phyloP scores from a whole-genome alignment of 441 rosid species.

The Syzygium malaccense region DNA sequence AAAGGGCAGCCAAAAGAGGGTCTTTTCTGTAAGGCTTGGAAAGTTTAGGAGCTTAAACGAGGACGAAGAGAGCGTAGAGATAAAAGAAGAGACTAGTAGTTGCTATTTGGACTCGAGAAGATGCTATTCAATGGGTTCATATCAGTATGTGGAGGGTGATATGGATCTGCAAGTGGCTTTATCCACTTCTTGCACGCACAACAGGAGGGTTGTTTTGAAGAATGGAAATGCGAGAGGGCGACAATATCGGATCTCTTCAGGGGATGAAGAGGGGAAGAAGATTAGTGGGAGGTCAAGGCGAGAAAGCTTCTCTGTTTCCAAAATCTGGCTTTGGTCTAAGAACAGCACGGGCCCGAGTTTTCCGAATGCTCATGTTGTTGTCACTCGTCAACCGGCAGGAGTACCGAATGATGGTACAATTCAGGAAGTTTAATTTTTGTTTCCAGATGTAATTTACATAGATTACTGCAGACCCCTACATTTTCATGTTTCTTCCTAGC shows the following conservation, averaged over 20 bases:
- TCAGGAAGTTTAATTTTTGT: background rate
- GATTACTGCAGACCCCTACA: background rate
- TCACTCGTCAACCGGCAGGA: background rate
- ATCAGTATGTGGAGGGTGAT: constrained; percentile 47
- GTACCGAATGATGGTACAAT: background rate
- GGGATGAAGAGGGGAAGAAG: constrained; percentile 36
- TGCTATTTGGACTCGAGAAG: constrained; percentile 42
- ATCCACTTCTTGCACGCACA: background rate
- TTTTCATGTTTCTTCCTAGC: background rate
- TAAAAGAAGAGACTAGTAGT: constrained; percentile 31
- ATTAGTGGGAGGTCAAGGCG: constrained; percentile 26
- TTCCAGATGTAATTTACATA: background rate
- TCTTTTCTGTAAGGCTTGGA: constrained; percentile 55
- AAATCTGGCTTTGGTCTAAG: constrained; percentile 98
- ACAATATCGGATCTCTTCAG: constrained; percentile 13
- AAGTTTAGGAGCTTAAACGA: constrained; percentile 36
- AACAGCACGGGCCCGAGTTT: constrained; percentile 53
- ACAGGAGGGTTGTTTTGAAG: background rate
- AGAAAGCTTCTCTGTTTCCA: constrained; percentile 71
- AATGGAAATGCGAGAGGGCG: background rate
- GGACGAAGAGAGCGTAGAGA: constrained; percentile 5
- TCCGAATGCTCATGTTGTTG: constrained; percentile 14
- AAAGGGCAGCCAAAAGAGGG: constrained; percentile 19
- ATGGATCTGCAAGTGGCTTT: constrained; percentile 37
- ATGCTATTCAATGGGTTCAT: constrained; percentile 76